Base-by-base conservation (phyloP, 179 eudicot genomes). In the Spergularia azorica region DNA sequence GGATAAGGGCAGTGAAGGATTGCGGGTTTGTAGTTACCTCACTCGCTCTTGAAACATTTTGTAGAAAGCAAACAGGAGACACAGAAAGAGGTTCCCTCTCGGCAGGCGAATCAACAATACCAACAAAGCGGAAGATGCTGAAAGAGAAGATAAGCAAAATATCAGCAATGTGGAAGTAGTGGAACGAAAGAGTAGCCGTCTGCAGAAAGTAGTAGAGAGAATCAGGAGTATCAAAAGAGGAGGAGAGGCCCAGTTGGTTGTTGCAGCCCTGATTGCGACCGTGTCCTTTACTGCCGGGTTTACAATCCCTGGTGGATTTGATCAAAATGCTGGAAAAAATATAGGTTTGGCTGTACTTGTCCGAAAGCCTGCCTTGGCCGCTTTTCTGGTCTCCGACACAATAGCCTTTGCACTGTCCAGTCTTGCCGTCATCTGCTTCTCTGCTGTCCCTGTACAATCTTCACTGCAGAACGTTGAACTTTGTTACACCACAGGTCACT, bases 211-310 rank as follows among this genome's bases (percentile, higher is more conserved):
- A 16, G 66, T 46, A 72, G 39, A 58, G 10, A 59, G 50, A 6
- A 61, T 56, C 0, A 20, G 7, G 2, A 14, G 14, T 7, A 15
- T 64, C 6, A 63, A 15, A 61, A 50, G 56, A 17, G 77, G 70
- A 60, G 66, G 38, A 3, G 46, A 74, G 57, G 51, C 72, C 12
- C 70, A 56, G 10, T 20, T 74, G 20, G 78, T 79, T 6, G 78
- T 74, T 14, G 78, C 82, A 0, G 74, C 78, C 9, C 18, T 79
- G 41, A 69, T 79, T 18, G 69, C 82, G 67, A 74, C 82, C 3
- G 78, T 79, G 10, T 73, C 82, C 0, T 79, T 79, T 21, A 61
- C 82, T 9, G 82, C 82, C 4, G 82, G 82, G 0, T 79, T 79
- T 21, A 74, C 78, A 1, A 43, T 73, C 2, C 82, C 82, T 0